Conservation (phyloP, 768 basidiomycete species). For the Leucosporidium scottii region DNA sequence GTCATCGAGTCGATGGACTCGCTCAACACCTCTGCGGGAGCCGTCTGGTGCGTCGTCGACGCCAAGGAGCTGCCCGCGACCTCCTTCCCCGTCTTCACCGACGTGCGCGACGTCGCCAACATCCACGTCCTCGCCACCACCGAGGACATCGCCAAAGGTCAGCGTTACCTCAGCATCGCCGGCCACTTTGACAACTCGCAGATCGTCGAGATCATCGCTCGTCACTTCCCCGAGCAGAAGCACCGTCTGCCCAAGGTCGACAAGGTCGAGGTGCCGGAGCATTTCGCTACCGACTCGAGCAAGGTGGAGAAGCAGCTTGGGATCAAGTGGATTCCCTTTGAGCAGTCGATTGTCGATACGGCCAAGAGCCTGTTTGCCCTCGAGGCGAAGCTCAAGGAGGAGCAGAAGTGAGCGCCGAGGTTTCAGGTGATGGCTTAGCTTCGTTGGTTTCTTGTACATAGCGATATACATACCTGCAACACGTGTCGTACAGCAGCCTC, state of each 20-base stretch:
- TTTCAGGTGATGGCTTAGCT: no score
- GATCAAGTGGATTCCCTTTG: constrained; percentile 24
- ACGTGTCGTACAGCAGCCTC: no score
- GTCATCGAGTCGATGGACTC: constrained; percentile 15
- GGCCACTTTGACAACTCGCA: constrained; percentile 20
- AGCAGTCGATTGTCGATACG: constrained; percentile 18
- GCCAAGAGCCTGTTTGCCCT: constrained; percentile 13
- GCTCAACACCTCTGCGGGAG: constrained; percentile 22
- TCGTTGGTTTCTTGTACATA: no score
- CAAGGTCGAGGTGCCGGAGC: background rate
- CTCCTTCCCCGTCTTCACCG: background rate
- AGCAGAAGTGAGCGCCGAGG: no score
- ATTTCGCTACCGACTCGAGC: constrained; percentile 22
- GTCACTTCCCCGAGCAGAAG: constrained; percentile 21
- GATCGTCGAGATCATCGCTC: constrained; percentile 12
- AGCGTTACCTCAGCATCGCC: constrained; percentile 26
- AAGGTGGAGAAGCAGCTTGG: constrained; percentile 25
- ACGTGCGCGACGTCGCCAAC: constrained; percentile 23
- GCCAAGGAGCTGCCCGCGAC: constrained; percentile 2
- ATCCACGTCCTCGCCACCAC: constrained; percentile 23
- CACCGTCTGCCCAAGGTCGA: constrained; percentile 10
- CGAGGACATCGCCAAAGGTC: constrained; percentile 20
- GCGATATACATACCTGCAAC: no score
- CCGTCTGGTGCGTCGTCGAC: constrained; percentile 26
- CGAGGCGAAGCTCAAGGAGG: constrained; percentile 22